phyloP scores from a whole-genome alignment of 345 rosid genomes.

The Raphanus sativus region DNA sequence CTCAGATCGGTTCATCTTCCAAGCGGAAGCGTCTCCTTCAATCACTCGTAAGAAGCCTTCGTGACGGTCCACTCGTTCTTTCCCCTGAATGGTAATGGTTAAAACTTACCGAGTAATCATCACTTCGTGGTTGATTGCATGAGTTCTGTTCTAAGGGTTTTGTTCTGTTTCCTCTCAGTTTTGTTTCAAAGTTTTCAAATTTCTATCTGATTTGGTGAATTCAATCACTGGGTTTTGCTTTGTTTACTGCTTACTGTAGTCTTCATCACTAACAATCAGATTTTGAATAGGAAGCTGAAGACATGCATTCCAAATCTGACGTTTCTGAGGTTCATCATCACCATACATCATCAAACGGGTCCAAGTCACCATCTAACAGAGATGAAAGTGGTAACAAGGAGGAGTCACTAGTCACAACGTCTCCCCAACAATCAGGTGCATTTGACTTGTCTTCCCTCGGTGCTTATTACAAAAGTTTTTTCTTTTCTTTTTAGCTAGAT shows the following conservation, averaged over 20 bases:
- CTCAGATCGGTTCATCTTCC: slow-evolving; percentile 33
- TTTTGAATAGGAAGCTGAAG: slow-evolving; percentile 34
- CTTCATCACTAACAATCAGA: slow-evolving; percentile 4
- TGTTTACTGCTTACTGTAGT: slow-evolving; percentile 1
- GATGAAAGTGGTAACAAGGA: slow-evolving; percentile 51
- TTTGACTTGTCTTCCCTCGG: slow-evolving; percentile 12
- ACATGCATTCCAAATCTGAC: slow-evolving; percentile 69
- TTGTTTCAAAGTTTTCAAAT: slow-evolving; percentile 8
- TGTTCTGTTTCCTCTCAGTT: neutral
- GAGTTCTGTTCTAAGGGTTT: neutral
- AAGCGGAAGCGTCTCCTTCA: slow-evolving; percentile 21
- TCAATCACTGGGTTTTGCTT: slow-evolving; percentile 1
- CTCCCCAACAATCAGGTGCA: slow-evolving; percentile 55
- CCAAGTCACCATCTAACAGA: slow-evolving; percentile 51
- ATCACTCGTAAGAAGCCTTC: slow-evolving; percentile 13
- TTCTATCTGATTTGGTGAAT: slow-evolving; percentile 10
- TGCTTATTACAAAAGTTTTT: neutral
- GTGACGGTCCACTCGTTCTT: slow-evolving; percentile 3
- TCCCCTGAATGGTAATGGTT: slow-evolving; percentile 16
- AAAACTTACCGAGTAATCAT: neutral
- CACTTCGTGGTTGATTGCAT: neutral
- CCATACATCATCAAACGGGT: slow-evolving; percentile 39
- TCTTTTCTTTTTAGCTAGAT: neutral
- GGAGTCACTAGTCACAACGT: slow-evolving; percentile 50
- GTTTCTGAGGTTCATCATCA: slow-evolving; percentile 44